Evolutionary conservation across 495 filamentous ascomycete genomes (phyloP), one percentile per base, ranked within the genome.

Genomic region (Tuber indicum): DNA sequence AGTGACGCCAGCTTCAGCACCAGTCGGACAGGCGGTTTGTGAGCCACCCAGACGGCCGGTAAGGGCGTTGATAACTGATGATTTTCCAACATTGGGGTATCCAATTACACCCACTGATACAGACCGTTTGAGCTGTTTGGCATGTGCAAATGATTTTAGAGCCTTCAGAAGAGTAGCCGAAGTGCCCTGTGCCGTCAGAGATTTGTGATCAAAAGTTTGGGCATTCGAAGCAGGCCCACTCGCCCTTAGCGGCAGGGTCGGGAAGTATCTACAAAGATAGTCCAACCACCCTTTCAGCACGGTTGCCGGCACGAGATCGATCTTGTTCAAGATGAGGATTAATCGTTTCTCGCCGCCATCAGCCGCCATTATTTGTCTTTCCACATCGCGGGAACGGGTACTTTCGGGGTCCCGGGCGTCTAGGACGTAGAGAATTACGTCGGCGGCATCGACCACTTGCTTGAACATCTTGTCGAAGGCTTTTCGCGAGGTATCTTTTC

Each of bases 41-140:
- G 86, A 83, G 76, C 91, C 90, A 78, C 92, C 91, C 46, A 97
- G 86, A 70, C 93, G 91, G 46, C 93, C 91, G 7, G 92, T 92
- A 49, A 98, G 91, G 14, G 93, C 92, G 84, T 98, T 98, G 88
- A 98, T 97, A 78, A 98, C 93, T 71, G 94, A 97, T 23, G 93
- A 97, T 85, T 98, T 98, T 84, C 95, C 95, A 77, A 97, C 95
- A 85, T 98, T 98, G 77, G 95, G 95, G 86, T 97, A 97, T 66
- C 95, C 95, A 82, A 98, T 94, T 71, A 98, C 91, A 79, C 95
- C 95, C 75, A 98, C 94, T 70, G 91, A 93, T 83, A 96, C 90
- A 73, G 94, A 91, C 71, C 95, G 91, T 87, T 96, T 96, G 78
- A 97, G 87, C 80, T 94, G 90, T 85, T 91, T 92, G 76, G 88